Evolutionary conservation across 768 basidiomycete species (phyloP).

Genomic region (Leccinum broughii): DNA sequence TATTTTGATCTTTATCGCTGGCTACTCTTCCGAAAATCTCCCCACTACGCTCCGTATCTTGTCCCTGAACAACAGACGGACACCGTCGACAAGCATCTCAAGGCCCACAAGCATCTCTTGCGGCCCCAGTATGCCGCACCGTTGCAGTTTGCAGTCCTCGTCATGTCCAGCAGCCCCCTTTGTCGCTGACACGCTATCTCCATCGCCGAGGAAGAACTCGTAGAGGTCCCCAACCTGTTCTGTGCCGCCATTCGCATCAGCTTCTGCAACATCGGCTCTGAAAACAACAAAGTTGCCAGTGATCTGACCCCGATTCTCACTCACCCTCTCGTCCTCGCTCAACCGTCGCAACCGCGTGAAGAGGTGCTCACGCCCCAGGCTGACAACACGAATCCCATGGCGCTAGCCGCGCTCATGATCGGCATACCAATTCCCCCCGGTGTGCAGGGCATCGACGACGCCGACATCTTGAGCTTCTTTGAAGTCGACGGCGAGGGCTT

Average conservation of each 20-base stretch:
- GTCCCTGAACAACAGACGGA: conserved; percentile 37
- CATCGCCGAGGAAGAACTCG: conserved; percentile 54
- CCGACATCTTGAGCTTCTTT: conserved; percentile 50
- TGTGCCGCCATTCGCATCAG: conserved; percentile 42
- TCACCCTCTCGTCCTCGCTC: conserved; percentile 35
- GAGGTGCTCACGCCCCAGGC: conserved; percentile 45
- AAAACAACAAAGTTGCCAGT: conserved; percentile 36
- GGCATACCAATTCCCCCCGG: conserved; percentile 46
- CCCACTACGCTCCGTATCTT: conserved; percentile 57
- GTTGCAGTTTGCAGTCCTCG: conserved; percentile 46
- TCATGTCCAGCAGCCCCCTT: conserved; percentile 33
- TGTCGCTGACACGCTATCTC: conserved; percentile 36
- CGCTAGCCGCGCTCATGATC: conserved; percentile 68
- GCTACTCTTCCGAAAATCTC: conserved; percentile 51
- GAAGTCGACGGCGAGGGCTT: conserved; percentile 54
- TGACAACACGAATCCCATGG: conserved; percentile 48
- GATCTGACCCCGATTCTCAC: conserved; percentile 50
- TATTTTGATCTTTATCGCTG: conserved; percentile 42
- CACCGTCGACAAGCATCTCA: conserved; percentile 43
- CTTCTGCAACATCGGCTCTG: conserved; percentile 50
- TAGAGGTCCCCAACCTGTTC: conserved; percentile 45
- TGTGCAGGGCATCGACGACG: conserved; percentile 39
- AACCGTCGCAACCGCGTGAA: conserved; percentile 50
- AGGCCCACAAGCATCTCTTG: conserved; percentile 53
- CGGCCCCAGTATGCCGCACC: conserved; percentile 54